Evolutionary conservation across 2,329 filamentous ascomycete genomes (phyloP).

Genomic region (Talaromyces sp.): DNA sequence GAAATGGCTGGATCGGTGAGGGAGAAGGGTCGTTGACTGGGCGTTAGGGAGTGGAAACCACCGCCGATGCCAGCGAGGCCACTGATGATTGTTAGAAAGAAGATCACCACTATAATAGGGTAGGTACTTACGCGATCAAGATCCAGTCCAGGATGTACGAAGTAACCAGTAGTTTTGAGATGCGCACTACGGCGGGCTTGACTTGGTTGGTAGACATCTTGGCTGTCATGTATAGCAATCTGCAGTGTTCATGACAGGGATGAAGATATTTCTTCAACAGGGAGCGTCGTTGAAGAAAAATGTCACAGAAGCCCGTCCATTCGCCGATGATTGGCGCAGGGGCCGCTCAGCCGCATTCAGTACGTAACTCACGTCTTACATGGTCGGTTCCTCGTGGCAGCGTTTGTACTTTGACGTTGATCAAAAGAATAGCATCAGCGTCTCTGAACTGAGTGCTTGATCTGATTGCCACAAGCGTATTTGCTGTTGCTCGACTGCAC

Average conservation of each 20-base stretch:
- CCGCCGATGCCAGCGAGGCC: slow-evolving; percentile 56
- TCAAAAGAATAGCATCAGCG: too few species aligned
- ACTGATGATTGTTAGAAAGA: slow-evolving; percentile 29
- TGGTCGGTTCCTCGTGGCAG: background rate
- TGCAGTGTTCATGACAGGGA: background rate
- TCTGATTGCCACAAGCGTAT: too few species aligned
- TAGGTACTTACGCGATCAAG: slow-evolving; percentile 48
- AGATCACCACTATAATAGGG: slow-evolving; percentile 17
- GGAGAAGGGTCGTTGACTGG: slow-evolving; percentile 66
- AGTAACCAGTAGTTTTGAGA: slow-evolving; percentile 51
- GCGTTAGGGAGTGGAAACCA: slow-evolving; percentile 54
- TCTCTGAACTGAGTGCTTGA: too few species aligned
- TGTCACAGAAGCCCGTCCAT: background rate
- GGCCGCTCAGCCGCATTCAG: background rate
- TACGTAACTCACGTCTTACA: background rate
- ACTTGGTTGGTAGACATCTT: background rate
- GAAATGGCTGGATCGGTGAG: slow-evolving; percentile 72
- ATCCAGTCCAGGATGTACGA: slow-evolving; percentile 74
- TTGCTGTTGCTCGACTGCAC: too few species aligned
- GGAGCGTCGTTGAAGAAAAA: background rate
- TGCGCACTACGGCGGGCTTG: slow-evolving; percentile 6
- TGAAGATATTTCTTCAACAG: too few species aligned
- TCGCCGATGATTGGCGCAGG: background rate
- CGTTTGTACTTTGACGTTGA: background rate
- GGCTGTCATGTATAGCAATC: background rate